These are phyloP conservation scores for Malassezia cuniculi DNA, from an alignment of 1,284 basidiomycete species.

Conservation along the genomic window DNA sequence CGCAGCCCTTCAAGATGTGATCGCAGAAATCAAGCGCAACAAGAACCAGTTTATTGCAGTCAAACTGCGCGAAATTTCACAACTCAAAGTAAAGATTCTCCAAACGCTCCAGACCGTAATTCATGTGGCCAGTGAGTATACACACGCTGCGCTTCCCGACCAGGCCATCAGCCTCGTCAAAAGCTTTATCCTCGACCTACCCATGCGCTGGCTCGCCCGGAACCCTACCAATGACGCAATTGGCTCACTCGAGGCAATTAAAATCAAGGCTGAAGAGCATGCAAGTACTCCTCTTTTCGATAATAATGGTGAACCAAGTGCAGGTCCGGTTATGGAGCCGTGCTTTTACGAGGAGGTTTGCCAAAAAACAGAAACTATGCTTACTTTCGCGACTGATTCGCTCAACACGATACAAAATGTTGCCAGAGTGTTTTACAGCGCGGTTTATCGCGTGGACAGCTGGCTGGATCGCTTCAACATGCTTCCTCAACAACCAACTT, in stretches of 20 bases:
- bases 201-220: conserved; percentile 59
- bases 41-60: conserved; percentile 25
- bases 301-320: no score
- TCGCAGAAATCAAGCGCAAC: conserved; percentile 36
- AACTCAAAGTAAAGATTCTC: conserved; percentile 68
- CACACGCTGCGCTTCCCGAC: conserved; percentile 69
- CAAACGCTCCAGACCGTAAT: conserved; percentile 76
- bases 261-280: no score
- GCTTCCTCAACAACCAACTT: conserved; percentile 29
- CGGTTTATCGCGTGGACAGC: conserved; percentile 72
- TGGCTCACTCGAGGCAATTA: no score
- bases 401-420: conserved; percentile 79
- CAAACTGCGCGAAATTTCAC: conserved; percentile 48
- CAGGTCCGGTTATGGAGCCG: no score
- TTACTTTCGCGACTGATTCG: conserved; percentile 75
- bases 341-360: no score
- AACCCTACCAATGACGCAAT: no score
- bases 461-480: conserved; percentile 50
- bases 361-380: no score
- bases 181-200: conserved; percentile 66
- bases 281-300: no score
- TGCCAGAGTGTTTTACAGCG: conserved; percentile 71
- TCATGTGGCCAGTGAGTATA: conserved; percentile 71
- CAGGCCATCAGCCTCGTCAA: conserved; percentile 64
- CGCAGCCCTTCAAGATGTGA: conserved; percentile 54